Base-by-base conservation (phyloP, 345 rosid genomes). In the Orychophragmus violaceus region DNA sequence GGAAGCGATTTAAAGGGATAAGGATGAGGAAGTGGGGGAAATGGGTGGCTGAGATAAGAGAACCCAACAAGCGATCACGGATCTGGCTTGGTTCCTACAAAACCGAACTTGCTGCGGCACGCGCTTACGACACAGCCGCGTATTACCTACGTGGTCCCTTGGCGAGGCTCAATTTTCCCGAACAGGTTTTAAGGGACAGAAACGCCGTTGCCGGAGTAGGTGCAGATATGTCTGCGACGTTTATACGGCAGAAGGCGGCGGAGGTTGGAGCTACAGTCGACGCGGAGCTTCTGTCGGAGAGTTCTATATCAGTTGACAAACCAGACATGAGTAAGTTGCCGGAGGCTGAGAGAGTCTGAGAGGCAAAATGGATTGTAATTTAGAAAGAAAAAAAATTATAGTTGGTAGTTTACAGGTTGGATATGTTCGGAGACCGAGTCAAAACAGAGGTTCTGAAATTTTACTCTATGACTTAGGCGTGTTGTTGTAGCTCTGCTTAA, bases 11-110 rank as follows among this genome's bases (percentile, higher is more conserved):
- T 69, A 83, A 70, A 72, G 87, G 90, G 8, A 83, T 82, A 63
- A 78, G 95, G 83, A 82, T 82, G 81, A 75, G 95, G 60, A 85
- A 87, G 65, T 83, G 90, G 94, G 94, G 90, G 2, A 85, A 77
- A 59, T 87, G 95, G 95, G 90, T 85, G 11, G 88, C 90, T 11
- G 90, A 87, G 64, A 75, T 85, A 19, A 76, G 90, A 27, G 84
- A 78, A 49, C 90, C 87, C 2, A 80, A 79, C 50, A 81, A 83
- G 58, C 56, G 83, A 24, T 74, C 76, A 7, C 72, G 88, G 42
- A 82, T 87, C 32, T 87, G 95, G 88, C 66, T 87, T 53, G 90
- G 88, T 2, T 81, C 90, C 1, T 85, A 85, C 70, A 69, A 59
- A 17, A 80, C 87, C 4, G 78, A 84, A 0, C 83, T 80, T 55